Evolutionary conservation across 768 basidiomycete species (phyloP).

Genomic region (Suillus decipiens): DNA sequence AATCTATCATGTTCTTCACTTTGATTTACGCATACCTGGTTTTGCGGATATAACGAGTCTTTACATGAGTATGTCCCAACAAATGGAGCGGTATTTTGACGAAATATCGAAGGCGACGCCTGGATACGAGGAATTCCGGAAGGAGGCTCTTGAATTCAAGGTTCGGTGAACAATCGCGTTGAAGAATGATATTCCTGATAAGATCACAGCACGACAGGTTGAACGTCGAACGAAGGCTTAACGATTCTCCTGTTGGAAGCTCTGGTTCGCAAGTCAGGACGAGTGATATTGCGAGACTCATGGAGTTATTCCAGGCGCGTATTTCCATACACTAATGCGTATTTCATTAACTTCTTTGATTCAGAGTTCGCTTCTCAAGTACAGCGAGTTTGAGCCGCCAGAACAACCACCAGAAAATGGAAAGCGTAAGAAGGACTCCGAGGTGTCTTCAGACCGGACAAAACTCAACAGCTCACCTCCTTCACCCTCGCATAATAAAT

Average conservation of each 20-base stretch:
- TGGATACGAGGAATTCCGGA: slow-evolving; percentile 74
- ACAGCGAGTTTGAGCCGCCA: slow-evolving; percentile 65
- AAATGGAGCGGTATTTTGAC: slow-evolving; percentile 82
- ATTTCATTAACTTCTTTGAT: background rate
- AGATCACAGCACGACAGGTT: slow-evolving; percentile 70
- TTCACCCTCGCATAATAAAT: slow-evolving; percentile 28
- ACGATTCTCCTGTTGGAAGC: slow-evolving; percentile 43
- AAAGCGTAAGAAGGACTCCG: slow-evolving; percentile 29
- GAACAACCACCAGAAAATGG: slow-evolving; percentile 16
- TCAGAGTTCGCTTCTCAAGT: slow-evolving; percentile 69
- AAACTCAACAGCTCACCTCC: slow-evolving; percentile 37
- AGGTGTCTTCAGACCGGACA: slow-evolving; percentile 43
- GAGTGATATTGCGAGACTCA: slow-evolving; percentile 77
- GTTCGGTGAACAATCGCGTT: slow-evolving; percentile 33
- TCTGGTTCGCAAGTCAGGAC: slow-evolving; percentile 60
- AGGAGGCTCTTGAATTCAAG: slow-evolving; percentile 79
- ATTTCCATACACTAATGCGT: slow-evolving; percentile 2
- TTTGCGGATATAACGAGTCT: slow-evolving; percentile 81
- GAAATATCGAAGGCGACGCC: slow-evolving; percentile 55
- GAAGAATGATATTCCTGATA: slow-evolving; percentile 8
- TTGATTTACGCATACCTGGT: slow-evolving; percentile 81
- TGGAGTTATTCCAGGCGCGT: slow-evolving; percentile 79
- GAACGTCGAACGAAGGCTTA: slow-evolving; percentile 63
- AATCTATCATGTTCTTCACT: slow-evolving; percentile 77
- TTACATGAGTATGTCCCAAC: slow-evolving; percentile 73